Evolutionary conservation across 768 basidiomycete genomes (phyloP).

Genomic region (Agrocybe praecox): DNA sequence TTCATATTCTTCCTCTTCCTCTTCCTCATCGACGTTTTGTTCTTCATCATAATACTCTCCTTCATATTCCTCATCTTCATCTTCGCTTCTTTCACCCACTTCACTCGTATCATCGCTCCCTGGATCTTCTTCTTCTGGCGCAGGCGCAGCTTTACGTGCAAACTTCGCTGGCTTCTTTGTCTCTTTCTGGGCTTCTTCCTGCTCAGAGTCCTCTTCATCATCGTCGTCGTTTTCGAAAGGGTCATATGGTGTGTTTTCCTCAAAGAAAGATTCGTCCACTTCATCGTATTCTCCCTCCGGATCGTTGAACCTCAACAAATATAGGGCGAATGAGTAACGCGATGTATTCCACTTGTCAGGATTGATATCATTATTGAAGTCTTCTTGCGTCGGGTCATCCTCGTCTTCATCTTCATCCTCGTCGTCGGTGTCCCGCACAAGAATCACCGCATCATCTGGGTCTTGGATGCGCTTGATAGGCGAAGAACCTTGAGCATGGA

Average conservation of each 20-base stretch:
- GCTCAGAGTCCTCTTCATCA: constrained; percentile 22
- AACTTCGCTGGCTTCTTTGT: constrained; percentile 4
- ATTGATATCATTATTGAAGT: constrained; percentile 12
- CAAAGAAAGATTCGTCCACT: constrained; percentile 19
- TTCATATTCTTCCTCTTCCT: constrained; percentile 10
- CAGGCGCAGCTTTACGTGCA: background rate
- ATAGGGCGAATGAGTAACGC: constrained; percentile 29
- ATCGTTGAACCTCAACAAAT: constrained; percentile 28
- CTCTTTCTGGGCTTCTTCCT: constrained; percentile 6
- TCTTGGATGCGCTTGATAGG: constrained; percentile 4
- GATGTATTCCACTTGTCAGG: constrained; percentile 33
- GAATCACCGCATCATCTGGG: constrained; percentile 1
- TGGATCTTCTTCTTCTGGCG: constrained; percentile 4
- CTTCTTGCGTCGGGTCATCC: constrained; percentile 17
- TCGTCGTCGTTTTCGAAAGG: constrained; percentile 24
- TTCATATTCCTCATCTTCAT: constrained; percentile 7
- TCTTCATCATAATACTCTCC: constrained; percentile 10
- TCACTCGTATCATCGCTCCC: background rate
- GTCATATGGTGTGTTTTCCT: constrained; percentile 14
- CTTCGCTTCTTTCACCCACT: background rate
- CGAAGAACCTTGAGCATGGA: constrained; percentile 12
- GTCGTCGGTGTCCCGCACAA: constrained; percentile 20
- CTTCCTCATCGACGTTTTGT: constrained; percentile 4
- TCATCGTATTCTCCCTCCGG: constrained; percentile 15
- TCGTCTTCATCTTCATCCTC: constrained; percentile 16